phyloP scores from a whole-genome alignment of 1,139 yeast genomes.

The Nakaseomyces glabratus region DNA sequence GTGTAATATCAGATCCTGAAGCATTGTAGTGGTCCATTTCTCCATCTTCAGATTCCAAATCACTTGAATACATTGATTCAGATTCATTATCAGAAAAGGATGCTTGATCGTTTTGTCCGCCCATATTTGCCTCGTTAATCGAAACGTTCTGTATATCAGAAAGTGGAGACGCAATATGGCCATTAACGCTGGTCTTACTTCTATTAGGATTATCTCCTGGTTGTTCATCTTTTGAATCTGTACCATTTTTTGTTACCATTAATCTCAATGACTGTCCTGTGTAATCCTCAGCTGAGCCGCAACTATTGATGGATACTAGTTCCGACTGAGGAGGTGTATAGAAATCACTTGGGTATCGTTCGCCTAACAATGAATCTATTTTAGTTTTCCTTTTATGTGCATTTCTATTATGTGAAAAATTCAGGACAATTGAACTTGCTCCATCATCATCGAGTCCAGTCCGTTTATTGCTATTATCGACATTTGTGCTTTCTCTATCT shows the following conservation, averaged over 20 bases:
- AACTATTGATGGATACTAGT: slow-evolving; percentile 17
- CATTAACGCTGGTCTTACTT: too few relatives aligned
- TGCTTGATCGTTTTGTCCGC: not conserved
- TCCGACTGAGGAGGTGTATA: slow-evolving; percentile 18
- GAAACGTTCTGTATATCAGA: not conserved
- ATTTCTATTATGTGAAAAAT: slow-evolving; percentile 15
- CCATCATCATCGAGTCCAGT: slow-evolving; percentile 9
- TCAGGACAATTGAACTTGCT: slow-evolving; percentile 19
- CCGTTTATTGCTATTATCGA: not conserved
- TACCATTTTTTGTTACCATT: slow-evolving; percentile 4
- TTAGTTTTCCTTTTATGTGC: not conserved
- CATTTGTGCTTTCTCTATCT: not conserved
- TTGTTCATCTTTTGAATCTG: not conserved
- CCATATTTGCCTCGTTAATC: not conserved
- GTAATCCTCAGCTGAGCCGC: slow-evolving; percentile 4
- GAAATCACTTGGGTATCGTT: slow-evolving; percentile 7
- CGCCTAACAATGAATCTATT: slow-evolving; percentile 1
- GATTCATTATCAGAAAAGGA: not conserved
- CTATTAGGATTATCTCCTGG: not conserved
- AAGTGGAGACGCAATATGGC: not conserved
- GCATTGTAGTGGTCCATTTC: slow-evolving; percentile 1
- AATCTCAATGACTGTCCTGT: slow-evolving; percentile 2
- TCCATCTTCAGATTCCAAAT: not conserved
- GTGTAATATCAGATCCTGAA: slow-evolving; percentile 3
- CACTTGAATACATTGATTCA: not conserved